Evolutionary conservation across 805 yeast genomes (phyloP), one percentile per base, ranked within the genome.

Genomic region (Yamadazyma scolyti): DNA sequence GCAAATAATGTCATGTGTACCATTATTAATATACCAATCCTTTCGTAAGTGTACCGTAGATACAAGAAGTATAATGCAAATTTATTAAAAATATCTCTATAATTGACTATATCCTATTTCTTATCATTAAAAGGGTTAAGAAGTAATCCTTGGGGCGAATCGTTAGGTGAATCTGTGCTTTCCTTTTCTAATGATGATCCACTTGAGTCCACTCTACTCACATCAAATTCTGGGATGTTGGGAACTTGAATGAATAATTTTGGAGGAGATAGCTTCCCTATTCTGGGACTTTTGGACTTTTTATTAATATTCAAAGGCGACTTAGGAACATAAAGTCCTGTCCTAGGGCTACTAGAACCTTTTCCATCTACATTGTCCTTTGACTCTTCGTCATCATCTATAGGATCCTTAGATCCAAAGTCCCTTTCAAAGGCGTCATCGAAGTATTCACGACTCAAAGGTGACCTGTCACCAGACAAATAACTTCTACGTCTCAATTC

Each of bases 291-390:
- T 23, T 27, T 20, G 12, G 32, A 27, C 6, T 48, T 41, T 20
- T 48, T 52, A 25, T 42, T 48, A 1, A 45, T 32, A 28, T 47
- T 44, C 14, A 56, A 30, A 1, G 62, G 62, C 8, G 62, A 54
- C 20, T 41, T 47, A 9, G 64, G 65, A 15, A 53, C 50, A 35
- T 58, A 58, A 6, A 50, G 43, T 9, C 58, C 56, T 20, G 47
- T 45, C 9, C 47, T 31, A 9, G 18, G 33, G 6, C 16, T 31
- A 13, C 33, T 37, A 15, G 26, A 27, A 12, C 25, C 23, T 9
- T 33, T 7, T 18, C 11, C 10, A 7, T 19, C 10, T 7, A 15
- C 21, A 20, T 35, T 31, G 17, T 37, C 38, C 13, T 39, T 34
- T 6, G 25, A 11, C 7, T 23, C 25, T 6, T 20, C 25, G 12